These are phyloP conservation scores for Claviceps africana DNA, from an alignment of 2,329 filamentous ascomycete species.

Conservation along the genomic window DNA sequence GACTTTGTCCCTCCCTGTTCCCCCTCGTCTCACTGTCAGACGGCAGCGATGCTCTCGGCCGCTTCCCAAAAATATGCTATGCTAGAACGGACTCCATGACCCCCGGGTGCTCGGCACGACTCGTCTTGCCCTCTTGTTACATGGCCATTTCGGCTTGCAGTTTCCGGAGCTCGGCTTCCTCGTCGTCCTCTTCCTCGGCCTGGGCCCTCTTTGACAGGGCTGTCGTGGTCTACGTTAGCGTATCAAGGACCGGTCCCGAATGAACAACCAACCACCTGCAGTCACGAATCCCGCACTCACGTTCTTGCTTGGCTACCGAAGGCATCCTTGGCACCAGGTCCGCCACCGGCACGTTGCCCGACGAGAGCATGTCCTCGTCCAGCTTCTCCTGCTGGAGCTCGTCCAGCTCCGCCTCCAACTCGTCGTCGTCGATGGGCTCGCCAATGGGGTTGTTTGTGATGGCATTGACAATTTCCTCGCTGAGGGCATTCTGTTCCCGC, in stretches of 20 bases:
- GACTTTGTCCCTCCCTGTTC: too few relatives aligned
- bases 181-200: conserved; percentile 68
- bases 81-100: not conserved
- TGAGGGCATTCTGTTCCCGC: conserved; percentile 81
- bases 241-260: not conserved
- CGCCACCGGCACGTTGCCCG: conserved; percentile 67
- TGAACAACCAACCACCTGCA: not conserved
- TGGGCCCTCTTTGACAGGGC: conserved; percentile 24
- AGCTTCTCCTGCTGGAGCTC: conserved; percentile 81
- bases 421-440: conserved; percentile 67
- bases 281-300: conserved; percentile 37
- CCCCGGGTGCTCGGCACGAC: not conserved
- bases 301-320: conserved; percentile 55
- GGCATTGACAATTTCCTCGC: conserved; percentile 79
- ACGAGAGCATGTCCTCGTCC: conserved; percentile 86
- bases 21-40: too few relatives aligned
- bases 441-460: conserved; percentile 59
- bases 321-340: conserved; percentile 70
- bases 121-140: conserved; percentile 32
- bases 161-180: conserved; percentile 86
- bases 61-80: conserved; percentile 6
- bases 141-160: conserved; percentile 96
- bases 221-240: conserved; percentile 9
- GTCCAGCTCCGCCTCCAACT: conserved; percentile 75
- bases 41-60: not conserved